Percentiles rank a stretch among this genome's conserved stretches.
phyloP scores from a whole-genome alignment of 495 filamentous ascomycete genomes.

The Penicillium argentinense region DNA sequence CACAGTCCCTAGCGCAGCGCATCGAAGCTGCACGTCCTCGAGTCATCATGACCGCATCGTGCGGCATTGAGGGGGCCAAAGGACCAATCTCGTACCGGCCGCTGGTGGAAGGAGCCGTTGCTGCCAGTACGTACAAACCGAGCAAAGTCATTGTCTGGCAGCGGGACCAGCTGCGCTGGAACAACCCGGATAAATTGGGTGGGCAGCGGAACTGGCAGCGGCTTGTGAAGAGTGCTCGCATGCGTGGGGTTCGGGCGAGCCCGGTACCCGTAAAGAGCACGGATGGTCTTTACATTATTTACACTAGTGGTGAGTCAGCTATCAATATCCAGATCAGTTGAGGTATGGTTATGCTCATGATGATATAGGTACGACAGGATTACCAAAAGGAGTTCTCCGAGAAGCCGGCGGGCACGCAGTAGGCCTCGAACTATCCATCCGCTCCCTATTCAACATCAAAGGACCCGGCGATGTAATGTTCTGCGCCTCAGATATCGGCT shows the following conservation, averaged over 20 bases:
- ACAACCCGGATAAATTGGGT: constrained; percentile 57
- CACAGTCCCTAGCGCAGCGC: constrained; percentile 78
- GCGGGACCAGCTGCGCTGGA: constrained; percentile 74
- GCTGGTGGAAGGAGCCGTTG: constrained; percentile 67
- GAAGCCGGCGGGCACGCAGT: constrained; percentile 87
- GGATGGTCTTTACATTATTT: constrained; percentile 87
- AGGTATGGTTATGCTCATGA: background rate
- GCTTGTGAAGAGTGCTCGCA: constrained; percentile 65
- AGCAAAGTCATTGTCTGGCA: constrained; percentile 73
- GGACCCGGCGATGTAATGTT: constrained; percentile 85
- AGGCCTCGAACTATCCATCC: constrained; percentile 74
- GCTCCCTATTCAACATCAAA: constrained; percentile 74
- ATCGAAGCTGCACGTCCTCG: constrained; percentile 79
- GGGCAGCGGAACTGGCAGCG: constrained; percentile 80
- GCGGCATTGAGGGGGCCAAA: constrained; percentile 87
- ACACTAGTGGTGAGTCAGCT: constrained; percentile 60
- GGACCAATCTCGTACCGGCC: constrained; percentile 69
- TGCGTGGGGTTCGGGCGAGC: constrained; percentile 61
- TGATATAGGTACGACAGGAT: constrained; percentile 69
- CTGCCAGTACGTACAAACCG: constrained; percentile 60
- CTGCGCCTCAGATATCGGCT: constrained; percentile 80
- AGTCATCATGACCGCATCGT: constrained; percentile 82
- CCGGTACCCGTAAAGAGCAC: constrained; percentile 74
- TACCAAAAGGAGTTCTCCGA: constrained; percentile 85
- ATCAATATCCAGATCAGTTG: background rate